Evolutionary conservation across 179 eudicot genomes (phyloP).

Genomic region (Spinacia oleracea): DNA sequence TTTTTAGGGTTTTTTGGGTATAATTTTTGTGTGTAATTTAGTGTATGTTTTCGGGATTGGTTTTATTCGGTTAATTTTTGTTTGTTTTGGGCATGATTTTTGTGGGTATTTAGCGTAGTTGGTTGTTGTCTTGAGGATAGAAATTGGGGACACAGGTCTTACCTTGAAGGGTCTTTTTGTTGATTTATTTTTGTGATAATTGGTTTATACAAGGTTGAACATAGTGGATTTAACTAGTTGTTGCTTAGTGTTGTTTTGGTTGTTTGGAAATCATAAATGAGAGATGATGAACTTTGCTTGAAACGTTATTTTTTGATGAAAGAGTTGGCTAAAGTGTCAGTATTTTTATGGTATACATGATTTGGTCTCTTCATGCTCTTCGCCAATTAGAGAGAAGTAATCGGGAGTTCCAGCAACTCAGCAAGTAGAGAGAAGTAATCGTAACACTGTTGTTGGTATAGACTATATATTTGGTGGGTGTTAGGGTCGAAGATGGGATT

Average conservation of each 20-base stretch:
- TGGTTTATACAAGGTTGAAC: neutral
- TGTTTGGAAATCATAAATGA: neutral
- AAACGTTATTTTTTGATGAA: neutral
- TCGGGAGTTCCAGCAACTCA: too few species aligned
- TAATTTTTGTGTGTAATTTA: too few species aligned
- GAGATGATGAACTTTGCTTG: neutral
- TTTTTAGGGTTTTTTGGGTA: too few species aligned
- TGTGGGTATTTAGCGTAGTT: neutral
- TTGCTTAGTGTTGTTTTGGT: neutral
- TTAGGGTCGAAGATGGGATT: neutral
- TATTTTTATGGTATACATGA: neutral
- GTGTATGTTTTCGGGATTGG: too few species aligned
- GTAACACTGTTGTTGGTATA: too few species aligned
- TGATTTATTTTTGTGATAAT: neutral
- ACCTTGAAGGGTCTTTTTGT: neutral
- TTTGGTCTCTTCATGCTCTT: too few species aligned
- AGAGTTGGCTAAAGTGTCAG: neutral
- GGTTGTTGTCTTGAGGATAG: neutral
- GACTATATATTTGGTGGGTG: neutral
- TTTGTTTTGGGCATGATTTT: too few species aligned
- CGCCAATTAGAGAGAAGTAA: too few species aligned
- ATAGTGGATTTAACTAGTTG: neutral
- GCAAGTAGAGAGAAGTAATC: too few species aligned
- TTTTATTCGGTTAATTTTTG: too few species aligned
- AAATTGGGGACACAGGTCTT: neutral